A percentile compares a stretch with the other conserved stretches of the same genome.
phyloP scores from a whole-genome alignment of 805 yeast species.

The Millerago galiae region DNA sequence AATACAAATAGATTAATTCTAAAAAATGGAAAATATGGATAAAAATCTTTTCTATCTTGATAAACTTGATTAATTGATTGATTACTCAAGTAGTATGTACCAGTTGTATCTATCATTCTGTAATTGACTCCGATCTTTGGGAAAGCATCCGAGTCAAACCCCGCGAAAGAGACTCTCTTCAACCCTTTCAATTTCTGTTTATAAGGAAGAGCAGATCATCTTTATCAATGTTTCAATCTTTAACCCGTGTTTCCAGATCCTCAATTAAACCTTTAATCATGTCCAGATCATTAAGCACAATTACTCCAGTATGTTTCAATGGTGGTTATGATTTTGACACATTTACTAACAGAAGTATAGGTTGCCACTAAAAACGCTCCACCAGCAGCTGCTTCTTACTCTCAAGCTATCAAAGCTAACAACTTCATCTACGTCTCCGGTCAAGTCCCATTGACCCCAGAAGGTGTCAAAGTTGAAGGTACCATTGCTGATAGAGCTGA shows the following conservation, averaged over 20 bases:
- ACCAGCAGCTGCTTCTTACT: slow-evolving; percentile 94
- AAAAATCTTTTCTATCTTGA: too few species aligned
- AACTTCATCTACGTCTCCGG: slow-evolving; percentile 89
- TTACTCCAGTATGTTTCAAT: slow-evolving; percentile 27
- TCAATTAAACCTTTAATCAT: slow-evolving; percentile 14
- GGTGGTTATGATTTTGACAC: background rate
- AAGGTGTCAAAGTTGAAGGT: slow-evolving; percentile 73
- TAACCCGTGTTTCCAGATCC: slow-evolving; percentile 19
- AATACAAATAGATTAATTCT: too few species aligned
- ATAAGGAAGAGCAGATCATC: background rate
- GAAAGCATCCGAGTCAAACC: too few species aligned
- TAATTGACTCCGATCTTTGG: too few species aligned
- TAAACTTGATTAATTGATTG: too few species aligned
- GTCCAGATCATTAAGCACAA: slow-evolving; percentile 26
- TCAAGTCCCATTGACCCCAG: slow-evolving; percentile 86
- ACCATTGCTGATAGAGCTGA: slow-evolving; percentile 72
- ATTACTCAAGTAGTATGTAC: too few species aligned
- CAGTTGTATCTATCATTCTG: too few species aligned
- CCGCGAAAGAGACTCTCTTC: too few species aligned
- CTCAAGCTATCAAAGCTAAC: slow-evolving; percentile 91
- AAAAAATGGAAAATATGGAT: too few species aligned
- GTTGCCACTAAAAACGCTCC: slow-evolving; percentile 78
- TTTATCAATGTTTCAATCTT: slow-evolving; percentile 16
- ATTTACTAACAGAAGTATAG: slow-evolving; percentile 27
- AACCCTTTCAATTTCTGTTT: too few species aligned